Evolutionary conservation across 495 filamentous ascomycete genomes (phyloP), one percentile per base, ranked within the genome.

Genomic region (Niebla homalea): DNA sequence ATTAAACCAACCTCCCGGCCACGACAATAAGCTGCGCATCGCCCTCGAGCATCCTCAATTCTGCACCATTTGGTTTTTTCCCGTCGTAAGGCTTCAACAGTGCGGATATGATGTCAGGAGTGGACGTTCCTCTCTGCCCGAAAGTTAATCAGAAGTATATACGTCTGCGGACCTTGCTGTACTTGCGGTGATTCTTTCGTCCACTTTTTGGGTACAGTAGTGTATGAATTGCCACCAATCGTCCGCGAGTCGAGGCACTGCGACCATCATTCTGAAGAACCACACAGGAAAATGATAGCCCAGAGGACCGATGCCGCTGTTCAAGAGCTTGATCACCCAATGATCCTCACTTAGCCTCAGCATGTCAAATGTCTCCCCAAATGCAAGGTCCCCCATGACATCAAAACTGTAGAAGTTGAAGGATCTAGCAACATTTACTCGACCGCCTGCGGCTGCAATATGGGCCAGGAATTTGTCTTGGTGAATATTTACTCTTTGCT

Each of bases 321-420:
- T 49, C 29, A 73, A 26, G 8, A 59, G 47, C 15, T 54, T 59
- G 4, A 69, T 43, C 6, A 61, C 56, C n/a, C 58, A 64, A 49
- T 65, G 62, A 36, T 65, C 63, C 37, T 63, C 45, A 14, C 59
- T 51, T 35, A 62, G 55, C 21, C 56, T 42, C 0, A 77, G 55
- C 71, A 72, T 72, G 40, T 66, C 61, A 53, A 75, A 76, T 6
- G 65, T 64, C 35, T 64, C 60, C 11, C 66, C 71, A 48, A 77
- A 76, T 0, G 71, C 61, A 1, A 78, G 53, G 53, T 75, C 69
- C 0, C 70, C 71, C 70, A 78, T 75, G 12, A 76, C 62, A 43
- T 78, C 74, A 42, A 76, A 76, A 25, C 61, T 58, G 49, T 66
- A 73, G 51, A 62, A 70, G 40, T 64, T 67, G 46, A 75, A 68